phyloP scores from a whole-genome alignment of 495 filamentous ascomycete genomes.

The Coniosporium apollinis region DNA sequence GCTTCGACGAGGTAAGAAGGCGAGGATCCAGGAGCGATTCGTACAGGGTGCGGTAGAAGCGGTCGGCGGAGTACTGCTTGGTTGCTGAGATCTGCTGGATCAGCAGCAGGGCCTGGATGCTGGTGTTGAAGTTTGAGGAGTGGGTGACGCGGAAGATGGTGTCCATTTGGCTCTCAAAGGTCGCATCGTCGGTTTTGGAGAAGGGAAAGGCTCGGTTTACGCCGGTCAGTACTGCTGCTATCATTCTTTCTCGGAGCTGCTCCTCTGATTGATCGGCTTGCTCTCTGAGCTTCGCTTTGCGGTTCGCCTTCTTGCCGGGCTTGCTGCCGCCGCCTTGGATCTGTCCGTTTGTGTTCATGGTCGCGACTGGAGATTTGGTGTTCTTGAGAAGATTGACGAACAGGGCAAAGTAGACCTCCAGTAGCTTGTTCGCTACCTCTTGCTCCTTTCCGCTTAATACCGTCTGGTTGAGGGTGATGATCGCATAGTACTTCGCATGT shows the following conservation, averaged over 20 bases:
- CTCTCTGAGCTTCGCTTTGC: constrained; percentile 33
- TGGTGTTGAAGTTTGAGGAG: constrained; percentile 97
- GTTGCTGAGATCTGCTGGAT: constrained; percentile 79
- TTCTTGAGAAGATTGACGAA: constrained; percentile 65
- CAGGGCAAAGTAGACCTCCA: constrained; percentile 77
- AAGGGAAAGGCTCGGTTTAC: constrained; percentile 94
- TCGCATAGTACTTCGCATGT: constrained; percentile 86
- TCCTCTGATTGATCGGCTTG: constrained; percentile 40
- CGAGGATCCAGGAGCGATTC: constrained; percentile 86
- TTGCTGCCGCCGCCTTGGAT: constrained; percentile 34
- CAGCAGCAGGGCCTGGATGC: constrained; percentile 86
- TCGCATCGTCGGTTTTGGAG: constrained; percentile 55
- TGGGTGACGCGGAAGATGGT: constrained; percentile 90
- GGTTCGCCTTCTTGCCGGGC: constrained; percentile 31
- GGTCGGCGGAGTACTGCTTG: constrained; percentile 62
- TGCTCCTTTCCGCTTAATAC: constrained; percentile 72
- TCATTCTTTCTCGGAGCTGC: constrained; percentile 73
- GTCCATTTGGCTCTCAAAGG: constrained; percentile 71
- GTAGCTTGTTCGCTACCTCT: constrained; percentile 58
- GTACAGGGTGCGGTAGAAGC: constrained; percentile 90
- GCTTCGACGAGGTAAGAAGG: constrained; percentile 78
- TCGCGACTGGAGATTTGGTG: constrained; percentile 17
- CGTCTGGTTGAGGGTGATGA: constrained; percentile 94
- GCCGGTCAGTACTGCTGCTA: constrained; percentile 77
- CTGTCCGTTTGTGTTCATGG: constrained; percentile 24